A percentile compares a stretch with the other conserved stretches of the same genome.
Evolutionary conservation across 2,329 filamentous ascomycete genomes (phyloP).

Genomic region (Calonectria crousiana): DNA sequence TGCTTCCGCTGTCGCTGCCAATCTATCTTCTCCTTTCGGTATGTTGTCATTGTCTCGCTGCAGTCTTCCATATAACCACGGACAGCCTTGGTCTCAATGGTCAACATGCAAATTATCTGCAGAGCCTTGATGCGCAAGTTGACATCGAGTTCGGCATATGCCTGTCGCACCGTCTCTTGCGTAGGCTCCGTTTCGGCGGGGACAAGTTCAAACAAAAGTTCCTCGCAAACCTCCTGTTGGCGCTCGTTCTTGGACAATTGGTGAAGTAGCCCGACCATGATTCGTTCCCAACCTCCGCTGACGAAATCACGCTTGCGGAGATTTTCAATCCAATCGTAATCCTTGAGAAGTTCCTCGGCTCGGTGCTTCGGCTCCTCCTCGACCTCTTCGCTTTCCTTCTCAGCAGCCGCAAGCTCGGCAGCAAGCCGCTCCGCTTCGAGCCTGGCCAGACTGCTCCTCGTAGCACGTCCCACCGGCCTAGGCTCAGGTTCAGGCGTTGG

Average conservation of each 20-base stretch:
- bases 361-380: slow-evolving; percentile 70
- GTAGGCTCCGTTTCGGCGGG: slow-evolving; percentile 82
- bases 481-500: slow-evolving; percentile 79
- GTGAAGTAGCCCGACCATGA: slow-evolving; percentile 87
- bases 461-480: slow-evolving; percentile 77
- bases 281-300: slow-evolving; percentile 91
- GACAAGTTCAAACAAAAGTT: slow-evolving; percentile 83
- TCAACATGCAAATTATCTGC: slow-evolving; percentile 88
- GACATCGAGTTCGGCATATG: slow-evolving; percentile 83
- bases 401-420: slow-evolving; percentile 68
- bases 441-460: slow-evolving; percentile 87
- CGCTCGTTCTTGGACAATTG: slow-evolving; percentile 84
- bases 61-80: slow-evolving; percentile 92
- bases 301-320: slow-evolving; percentile 86
- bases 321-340: slow-evolving; percentile 87
- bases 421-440: slow-evolving; percentile 78
- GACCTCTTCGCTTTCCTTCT: slow-evolving; percentile 59
- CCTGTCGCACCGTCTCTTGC: slow-evolving; percentile 76
- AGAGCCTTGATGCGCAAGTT: slow-evolving; percentile 85
- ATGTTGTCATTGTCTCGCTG: slow-evolving; percentile 92
- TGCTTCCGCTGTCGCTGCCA: slow-evolving; percentile 83
- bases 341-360: slow-evolving; percentile 79
- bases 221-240: slow-evolving; percentile 79
- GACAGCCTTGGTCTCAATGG: slow-evolving; percentile 86
- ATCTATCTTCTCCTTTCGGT: slow-evolving; percentile 96